Conservation (phyloP, 352 stramenopile species). For the Aphanomyces euteiches region DNA sequence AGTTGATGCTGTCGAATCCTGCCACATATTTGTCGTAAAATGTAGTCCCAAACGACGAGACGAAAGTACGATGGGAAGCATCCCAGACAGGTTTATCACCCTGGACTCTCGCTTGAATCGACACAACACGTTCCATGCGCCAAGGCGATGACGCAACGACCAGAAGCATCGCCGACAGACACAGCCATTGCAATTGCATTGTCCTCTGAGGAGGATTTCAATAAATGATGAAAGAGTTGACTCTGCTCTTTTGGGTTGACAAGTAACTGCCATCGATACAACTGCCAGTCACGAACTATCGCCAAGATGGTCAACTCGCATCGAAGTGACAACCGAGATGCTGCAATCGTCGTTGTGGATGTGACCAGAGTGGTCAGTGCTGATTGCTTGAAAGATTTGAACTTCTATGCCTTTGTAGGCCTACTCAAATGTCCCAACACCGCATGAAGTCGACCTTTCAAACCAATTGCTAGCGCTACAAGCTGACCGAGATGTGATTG, state of each 20-base stretch:
- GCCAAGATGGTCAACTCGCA: background rate
- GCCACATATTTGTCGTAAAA: conserved; percentile 58
- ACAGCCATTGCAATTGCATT: too few species aligned
- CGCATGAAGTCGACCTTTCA: conserved; percentile 67
- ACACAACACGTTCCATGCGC: conserved; percentile 66
- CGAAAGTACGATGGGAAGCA: conserved; percentile 30
- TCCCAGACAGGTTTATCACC: conserved; percentile 62
- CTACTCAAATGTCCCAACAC: conserved; percentile 66
- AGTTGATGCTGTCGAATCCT: conserved; percentile 73
- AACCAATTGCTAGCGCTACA: conserved; percentile 60
- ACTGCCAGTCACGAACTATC: background rate
- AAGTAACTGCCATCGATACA: conserved; percentile 2
- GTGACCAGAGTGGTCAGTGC: conserved; percentile 10
- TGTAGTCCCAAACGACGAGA: conserved; percentile 27
- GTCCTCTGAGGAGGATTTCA: too few species aligned
- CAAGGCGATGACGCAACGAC: background rate
- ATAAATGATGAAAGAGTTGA: too few species aligned
- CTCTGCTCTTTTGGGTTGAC: too few species aligned
- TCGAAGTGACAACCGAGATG: background rate
- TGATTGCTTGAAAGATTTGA: too few species aligned
- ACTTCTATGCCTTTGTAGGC: conserved; percentile 36
- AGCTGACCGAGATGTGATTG: conserved; percentile 61
- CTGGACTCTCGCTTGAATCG: conserved; percentile 70
- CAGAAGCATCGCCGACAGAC: too few species aligned
- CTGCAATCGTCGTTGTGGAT: conserved; percentile 26